These are phyloP conservation scores for Ceraceosorus guamensis DNA, from an alignment of 1,284 basidiomycete genomes.

Conservation along the genomic window DNA sequence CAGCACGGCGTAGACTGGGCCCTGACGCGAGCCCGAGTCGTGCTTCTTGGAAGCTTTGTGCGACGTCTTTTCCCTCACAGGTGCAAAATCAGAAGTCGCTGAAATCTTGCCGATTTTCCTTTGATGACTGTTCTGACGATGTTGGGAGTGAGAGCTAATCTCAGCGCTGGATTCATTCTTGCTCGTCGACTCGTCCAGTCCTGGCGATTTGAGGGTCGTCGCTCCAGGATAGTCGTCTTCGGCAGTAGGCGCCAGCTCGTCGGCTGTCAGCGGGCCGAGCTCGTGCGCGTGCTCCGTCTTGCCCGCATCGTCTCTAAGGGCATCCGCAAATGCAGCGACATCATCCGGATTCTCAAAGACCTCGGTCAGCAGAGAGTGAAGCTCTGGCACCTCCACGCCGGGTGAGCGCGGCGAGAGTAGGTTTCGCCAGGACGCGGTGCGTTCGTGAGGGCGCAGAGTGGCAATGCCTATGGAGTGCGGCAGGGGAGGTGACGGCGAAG, in stretches of 20 bases:
- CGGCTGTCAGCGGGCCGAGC: neutral
- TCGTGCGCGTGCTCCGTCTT: slow-evolving; percentile 21
- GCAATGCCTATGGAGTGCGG: no score
- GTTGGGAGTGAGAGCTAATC: no score
- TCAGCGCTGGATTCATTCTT: no score
- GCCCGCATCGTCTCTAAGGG: slow-evolving; percentile 29
- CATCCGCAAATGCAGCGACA: slow-evolving; percentile 34
- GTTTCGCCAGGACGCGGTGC: no score
- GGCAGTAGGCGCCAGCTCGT: neutral
- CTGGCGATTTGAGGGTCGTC: slow-evolving; percentile 1
- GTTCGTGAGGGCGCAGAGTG: no score
- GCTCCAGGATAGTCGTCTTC: neutral
- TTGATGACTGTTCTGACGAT: neutral
- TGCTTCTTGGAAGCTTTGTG: neutral
- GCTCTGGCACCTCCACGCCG: slow-evolving; percentile 3
- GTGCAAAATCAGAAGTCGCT: slow-evolving; percentile 32
- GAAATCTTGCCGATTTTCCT: slow-evolving; percentile 8
- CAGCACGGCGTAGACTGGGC: slow-evolving; percentile 33
- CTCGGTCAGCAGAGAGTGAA: slow-evolving; percentile 31
- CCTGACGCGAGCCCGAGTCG: slow-evolving; percentile 36
- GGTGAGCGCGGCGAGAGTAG: no score
- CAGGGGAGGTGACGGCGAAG: no score
- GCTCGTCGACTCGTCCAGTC: no score
- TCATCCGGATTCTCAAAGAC: slow-evolving; percentile 26
- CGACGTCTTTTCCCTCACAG: slow-evolving; percentile 34